Conservation (phyloP, 2,329 filamentous ascomycete genomes). For the Botrytis paeoniae region DNA sequence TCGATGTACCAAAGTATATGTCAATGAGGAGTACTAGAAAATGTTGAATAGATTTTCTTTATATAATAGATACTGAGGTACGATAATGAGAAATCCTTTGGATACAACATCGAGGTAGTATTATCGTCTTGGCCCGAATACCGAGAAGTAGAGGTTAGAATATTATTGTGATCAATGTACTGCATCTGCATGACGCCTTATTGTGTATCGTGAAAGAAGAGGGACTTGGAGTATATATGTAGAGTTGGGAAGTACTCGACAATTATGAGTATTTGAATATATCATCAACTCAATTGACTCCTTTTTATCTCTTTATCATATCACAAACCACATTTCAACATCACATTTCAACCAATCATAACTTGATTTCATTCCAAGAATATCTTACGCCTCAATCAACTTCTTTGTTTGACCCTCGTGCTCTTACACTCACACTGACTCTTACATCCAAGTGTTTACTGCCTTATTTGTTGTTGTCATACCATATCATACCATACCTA, state of each 20-base stretch:
- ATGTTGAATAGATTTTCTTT: not conserved
- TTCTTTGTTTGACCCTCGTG: not conserved
- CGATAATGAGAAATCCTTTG: not conserved
- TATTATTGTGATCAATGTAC: not conserved
- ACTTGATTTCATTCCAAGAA: too few species aligned
- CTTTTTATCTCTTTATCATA: not conserved
- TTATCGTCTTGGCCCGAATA: slow-evolving; percentile 11
- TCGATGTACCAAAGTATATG: not conserved
- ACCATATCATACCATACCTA: not conserved
- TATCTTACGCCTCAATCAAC: not conserved
- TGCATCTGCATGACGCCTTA: not conserved
- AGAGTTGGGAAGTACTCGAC: not conserved
- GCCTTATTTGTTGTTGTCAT: not conserved
- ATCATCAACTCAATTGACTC: not conserved
- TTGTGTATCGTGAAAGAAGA: not conserved
- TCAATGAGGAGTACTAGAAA: not conserved
- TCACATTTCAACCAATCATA: not conserved
- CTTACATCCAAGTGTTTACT: not conserved
- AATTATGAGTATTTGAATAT: not conserved
- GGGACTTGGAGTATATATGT: not conserved
- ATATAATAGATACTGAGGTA: not conserved
- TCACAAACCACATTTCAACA: too few species aligned
- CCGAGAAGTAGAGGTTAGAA: not conserved
- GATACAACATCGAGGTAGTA: not conserved
- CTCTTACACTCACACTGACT: not conserved